Conservation (phyloP, 305 asterid species). For the Fraxinus sp. region DNA sequence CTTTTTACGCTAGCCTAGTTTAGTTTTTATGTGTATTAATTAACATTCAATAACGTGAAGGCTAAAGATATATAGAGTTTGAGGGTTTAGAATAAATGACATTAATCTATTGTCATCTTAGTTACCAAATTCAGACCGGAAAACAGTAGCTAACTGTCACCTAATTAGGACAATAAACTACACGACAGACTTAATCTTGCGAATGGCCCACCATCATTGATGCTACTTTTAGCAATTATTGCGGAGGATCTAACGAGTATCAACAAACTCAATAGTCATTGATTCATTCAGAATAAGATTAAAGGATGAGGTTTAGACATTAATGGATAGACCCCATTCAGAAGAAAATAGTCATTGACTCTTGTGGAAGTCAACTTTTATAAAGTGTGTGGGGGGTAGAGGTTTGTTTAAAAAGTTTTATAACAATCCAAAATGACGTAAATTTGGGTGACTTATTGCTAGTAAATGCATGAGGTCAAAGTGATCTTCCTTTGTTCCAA, state of each 20-base stretch:
- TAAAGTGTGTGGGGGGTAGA: not conserved
- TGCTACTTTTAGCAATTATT: not conserved
- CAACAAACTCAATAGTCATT: not conserved
- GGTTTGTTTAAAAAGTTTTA: not conserved
- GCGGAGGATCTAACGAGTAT: not conserved
- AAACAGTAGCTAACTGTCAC: slow-evolving; percentile 1
- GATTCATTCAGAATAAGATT: not conserved
- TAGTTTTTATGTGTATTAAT: slow-evolving; percentile 13
- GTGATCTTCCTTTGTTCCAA: not conserved
- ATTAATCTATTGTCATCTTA: not conserved
- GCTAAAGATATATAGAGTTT: not conserved
- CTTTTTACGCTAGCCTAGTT: slow-evolving; percentile 9
- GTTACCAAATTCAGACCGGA: not conserved
- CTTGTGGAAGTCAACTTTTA: slow-evolving; percentile 4
- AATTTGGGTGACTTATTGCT: not conserved
- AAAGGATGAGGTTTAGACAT: slow-evolving; percentile 11
- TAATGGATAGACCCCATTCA: not conserved
- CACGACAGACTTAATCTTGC: not conserved
- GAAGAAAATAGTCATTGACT: not conserved
- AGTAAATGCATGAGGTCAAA: not conserved
- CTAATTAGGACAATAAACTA: slow-evolving; percentile 1
- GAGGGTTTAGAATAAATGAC: slow-evolving; percentile 14
- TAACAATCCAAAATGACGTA: not conserved
- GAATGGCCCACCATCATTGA: not conserved
- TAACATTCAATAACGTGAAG: not conserved